Evolutionary conservation across 495 filamentous ascomycete genomes (phyloP), one percentile per base, ranked within the genome.

Genomic region (Stereocaulon alpinum): DNA sequence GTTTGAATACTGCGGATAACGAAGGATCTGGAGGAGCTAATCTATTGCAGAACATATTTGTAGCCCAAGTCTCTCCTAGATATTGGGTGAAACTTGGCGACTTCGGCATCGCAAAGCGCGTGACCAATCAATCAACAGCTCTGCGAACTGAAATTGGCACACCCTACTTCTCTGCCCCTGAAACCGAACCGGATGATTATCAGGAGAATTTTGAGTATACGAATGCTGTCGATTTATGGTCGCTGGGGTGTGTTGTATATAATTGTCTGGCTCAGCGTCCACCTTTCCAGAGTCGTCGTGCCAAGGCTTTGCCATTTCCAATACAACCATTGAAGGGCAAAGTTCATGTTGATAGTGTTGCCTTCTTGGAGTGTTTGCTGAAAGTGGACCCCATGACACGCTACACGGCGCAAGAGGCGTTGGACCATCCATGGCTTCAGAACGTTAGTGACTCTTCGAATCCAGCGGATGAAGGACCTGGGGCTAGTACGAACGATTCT

Each of bases 81-180:
- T 67, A 68, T 62, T 72, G 71, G 63, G 74, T 80, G 7, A 79
- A 81, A 63, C 73, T 80, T 32, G 72, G 74, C 14, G 78, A 79
- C 64, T 79, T 81, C 52, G 78, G 78, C 0, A 73, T 80, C 41
- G 68, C 63, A 52, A 78, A 76, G 56, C 68, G 70, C 4, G 49
- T 68, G 0, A 56, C 55, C 10, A 42, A 18, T 22, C 29, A 48
- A n/a, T 44, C 49, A 0, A 68, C 60, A 2, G 64, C 43, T 3
- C 58, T 68, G 9, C 55, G 61, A 17, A 74, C 71, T 0, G 60
- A 65, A 18, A 63, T 66, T 14, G 70, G 70, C 11, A 75, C 72
- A 1, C 50, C 61, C 18, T 60, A 52, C 6, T 79, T 70, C 56
- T 63, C 67, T 50, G 71, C 76, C 0, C 76, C 76, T 0, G 76